Conservation (phyloP, 805 yeast genomes). For the Yarrowia divulgata region DNA sequence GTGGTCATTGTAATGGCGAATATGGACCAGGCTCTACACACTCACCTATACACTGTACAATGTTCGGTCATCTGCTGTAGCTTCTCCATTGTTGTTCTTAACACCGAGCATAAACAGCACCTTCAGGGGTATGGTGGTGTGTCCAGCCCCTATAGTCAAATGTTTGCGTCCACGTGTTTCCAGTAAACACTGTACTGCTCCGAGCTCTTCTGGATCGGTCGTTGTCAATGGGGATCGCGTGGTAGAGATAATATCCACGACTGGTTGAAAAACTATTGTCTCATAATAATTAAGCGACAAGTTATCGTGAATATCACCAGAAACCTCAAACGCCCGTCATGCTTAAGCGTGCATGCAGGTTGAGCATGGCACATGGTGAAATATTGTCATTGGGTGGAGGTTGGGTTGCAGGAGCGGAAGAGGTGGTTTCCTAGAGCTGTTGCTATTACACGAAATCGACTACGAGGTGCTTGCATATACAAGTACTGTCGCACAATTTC, state of each 20-base stretch:
- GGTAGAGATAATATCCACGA: not conserved
- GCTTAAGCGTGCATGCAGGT: slow-evolving; percentile 13
- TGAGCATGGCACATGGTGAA: not conserved
- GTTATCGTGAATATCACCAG: not conserved
- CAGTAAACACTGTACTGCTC: too few relatives aligned
- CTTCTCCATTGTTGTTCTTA: not conserved
- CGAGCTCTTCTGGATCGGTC: too few relatives aligned
- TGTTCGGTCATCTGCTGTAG: not conserved
- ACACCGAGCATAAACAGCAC: not conserved
- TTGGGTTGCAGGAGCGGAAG: not conserved
- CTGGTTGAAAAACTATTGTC: not conserved
- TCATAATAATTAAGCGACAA: slow-evolving; percentile 9
- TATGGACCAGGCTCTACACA: too few relatives aligned
- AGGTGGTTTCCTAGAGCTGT: too few relatives aligned
- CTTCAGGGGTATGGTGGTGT: not conserved
- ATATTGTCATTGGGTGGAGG: not conserved
- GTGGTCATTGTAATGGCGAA: not conserved
- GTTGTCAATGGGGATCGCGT: not conserved
- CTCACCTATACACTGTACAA: not conserved
- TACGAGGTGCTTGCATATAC: too few relatives aligned
- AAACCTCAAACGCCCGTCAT: not conserved
- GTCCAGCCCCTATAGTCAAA: not conserved
- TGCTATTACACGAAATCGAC: too few relatives aligned
- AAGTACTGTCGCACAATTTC: too few relatives aligned
- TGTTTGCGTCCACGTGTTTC: too few relatives aligned